phyloP scores from a whole-genome alignment of 352 stramenopile species.

The Phytopythium aichiense region DNA sequence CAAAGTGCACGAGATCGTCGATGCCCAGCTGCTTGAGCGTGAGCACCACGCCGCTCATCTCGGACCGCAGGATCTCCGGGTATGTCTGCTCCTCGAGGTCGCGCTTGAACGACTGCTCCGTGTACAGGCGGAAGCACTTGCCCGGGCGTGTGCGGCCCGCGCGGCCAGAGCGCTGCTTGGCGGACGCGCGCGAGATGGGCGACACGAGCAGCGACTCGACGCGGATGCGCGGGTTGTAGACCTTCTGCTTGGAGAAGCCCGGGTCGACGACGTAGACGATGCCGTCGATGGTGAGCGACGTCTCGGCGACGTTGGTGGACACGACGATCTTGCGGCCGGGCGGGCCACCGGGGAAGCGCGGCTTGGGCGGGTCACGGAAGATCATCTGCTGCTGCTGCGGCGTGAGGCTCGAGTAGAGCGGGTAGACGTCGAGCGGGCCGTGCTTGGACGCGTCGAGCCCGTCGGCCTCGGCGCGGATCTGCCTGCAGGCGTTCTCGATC shows the following conservation, averaged over 20 bases:
- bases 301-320: slow-evolving; percentile 99
- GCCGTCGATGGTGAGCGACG: slow-evolving; percentile 99
- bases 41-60: slow-evolving; percentile 96
- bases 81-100: slow-evolving; percentile 99
- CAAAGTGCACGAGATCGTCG: slow-evolving; percentile 98
- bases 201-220: slow-evolving; percentile 98
- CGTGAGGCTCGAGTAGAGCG: slow-evolving; percentile 98
- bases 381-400: slow-evolving; percentile 99
- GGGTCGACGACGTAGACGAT: slow-evolving; percentile 99
- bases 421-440: slow-evolving; percentile 89
- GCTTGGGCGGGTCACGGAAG: slow-evolving; percentile 96
- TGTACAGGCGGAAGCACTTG: slow-evolving; percentile 98
- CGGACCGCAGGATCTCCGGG: slow-evolving; percentile 97
- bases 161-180: slow-evolving; percentile 91
- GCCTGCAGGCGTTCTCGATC: slow-evolving; percentile 96
- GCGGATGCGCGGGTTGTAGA: slow-evolving; percentile 98
- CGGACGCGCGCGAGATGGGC: slow-evolving; percentile 95
- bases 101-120: slow-evolving; percentile 95
- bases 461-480: slow-evolving; percentile 86
- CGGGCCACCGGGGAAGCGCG: slow-evolving; percentile 71
- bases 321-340: slow-evolving; percentile 97
- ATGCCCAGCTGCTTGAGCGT: slow-evolving; percentile 99
- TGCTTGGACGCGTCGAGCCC: slow-evolving; percentile 92
- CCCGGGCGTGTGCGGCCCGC: slow-evolving; percentile 90
- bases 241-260: slow-evolving; percentile 99